phyloP scores from a whole-genome alignment of 768 basidiomycete genomes.

The Russula earlei region DNA sequence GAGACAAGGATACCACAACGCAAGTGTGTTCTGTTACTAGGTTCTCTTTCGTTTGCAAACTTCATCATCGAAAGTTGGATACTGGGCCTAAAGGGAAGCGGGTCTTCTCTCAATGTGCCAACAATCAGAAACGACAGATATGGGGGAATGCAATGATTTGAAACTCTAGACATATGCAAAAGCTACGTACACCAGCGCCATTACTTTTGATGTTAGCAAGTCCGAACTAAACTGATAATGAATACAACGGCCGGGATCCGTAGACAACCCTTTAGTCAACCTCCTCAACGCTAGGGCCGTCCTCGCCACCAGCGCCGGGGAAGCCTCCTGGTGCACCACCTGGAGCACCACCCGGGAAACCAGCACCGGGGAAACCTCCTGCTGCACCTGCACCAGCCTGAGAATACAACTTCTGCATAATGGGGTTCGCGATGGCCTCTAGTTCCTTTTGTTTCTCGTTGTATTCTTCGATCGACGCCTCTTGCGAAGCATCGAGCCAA shows the following conservation, averaged over 20 bases:
- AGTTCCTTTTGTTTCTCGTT: constrained; percentile 90
- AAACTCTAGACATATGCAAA: constrained; percentile 17
- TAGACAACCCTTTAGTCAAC: constrained; percentile 49
- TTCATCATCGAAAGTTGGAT: no score
- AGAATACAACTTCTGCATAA: constrained; percentile 64
- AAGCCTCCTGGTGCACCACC: constrained; percentile 58
- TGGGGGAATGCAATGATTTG: constrained; percentile 9
- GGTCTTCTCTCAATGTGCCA: no score
- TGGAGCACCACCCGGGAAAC: constrained; percentile 32
- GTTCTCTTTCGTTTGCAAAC: no score
- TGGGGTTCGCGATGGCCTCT: constrained; percentile 71
- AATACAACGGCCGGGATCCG: constrained; percentile 11
- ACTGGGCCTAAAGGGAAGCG: no score
- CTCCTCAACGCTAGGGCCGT: constrained; percentile 87
- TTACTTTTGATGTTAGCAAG: constrained; percentile 20
- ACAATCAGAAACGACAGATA: no score
- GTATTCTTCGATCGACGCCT: constrained; percentile 91
- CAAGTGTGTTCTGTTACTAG: no score
- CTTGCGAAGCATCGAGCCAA: constrained; percentile 82
- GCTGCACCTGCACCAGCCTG: constrained; percentile 46
- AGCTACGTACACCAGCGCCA: constrained; percentile 16
- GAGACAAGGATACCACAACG: no score
- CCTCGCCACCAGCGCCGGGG: constrained; percentile 47
- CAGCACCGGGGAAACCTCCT: constrained; percentile 35
- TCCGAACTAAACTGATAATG: constrained; percentile 19